Conservation (phyloP, 495 filamentous ascomycete species). For the Aspergillus sclerotiicarbonarius region DNA sequence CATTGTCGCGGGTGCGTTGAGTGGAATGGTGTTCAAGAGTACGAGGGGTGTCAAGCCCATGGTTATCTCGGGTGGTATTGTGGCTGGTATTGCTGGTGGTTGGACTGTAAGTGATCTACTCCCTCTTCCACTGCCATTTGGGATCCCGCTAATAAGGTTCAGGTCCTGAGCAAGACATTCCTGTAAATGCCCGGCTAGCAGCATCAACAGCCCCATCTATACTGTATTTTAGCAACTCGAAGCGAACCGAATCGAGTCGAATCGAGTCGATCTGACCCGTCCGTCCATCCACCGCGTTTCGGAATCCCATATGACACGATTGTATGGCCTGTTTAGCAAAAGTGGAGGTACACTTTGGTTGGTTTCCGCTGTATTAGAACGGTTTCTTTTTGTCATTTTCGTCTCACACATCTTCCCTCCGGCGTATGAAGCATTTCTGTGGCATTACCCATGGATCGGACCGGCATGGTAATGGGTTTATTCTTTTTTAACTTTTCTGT, state of each 20-base stretch:
- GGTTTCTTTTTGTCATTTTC: slow-evolving; percentile 30
- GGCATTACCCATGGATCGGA: slow-evolving; percentile 47
- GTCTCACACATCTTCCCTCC: slow-evolving; percentile 44
- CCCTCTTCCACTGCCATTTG: slow-evolving; percentile 5
- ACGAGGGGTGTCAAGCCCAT: slow-evolving; percentile 86
- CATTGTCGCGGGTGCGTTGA: slow-evolving; percentile 76
- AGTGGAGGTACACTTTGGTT: slow-evolving; percentile 32
- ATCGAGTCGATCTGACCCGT: slow-evolving; percentile 9
- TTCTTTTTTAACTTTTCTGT: slow-evolving; percentile 33
- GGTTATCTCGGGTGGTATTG: slow-evolving; percentile 86
- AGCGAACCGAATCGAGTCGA: neutral
- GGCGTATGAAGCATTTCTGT: slow-evolving; percentile 48
- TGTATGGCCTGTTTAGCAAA: slow-evolving; percentile 31
- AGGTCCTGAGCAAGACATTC: slow-evolving; percentile 59
- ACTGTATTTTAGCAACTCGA: slow-evolving; percentile 20
- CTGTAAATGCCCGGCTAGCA: slow-evolving; percentile 38
- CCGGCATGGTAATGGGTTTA: slow-evolving; percentile 49
- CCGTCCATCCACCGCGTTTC: slow-evolving; percentile 15
- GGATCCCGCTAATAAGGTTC: slow-evolving; percentile 28
- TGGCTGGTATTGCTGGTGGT: slow-evolving; percentile 75
- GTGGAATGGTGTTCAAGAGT: slow-evolving; percentile 94
- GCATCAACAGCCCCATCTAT: neutral
- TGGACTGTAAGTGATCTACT: slow-evolving; percentile 72
- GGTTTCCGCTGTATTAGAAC: slow-evolving; percentile 45
- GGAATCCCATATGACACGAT: slow-evolving; percentile 27